These are phyloP conservation scores for Cercospora sesami DNA, from an alignment of 2,329 filamentous ascomycete genomes.

Conservation along the genomic window DNA sequence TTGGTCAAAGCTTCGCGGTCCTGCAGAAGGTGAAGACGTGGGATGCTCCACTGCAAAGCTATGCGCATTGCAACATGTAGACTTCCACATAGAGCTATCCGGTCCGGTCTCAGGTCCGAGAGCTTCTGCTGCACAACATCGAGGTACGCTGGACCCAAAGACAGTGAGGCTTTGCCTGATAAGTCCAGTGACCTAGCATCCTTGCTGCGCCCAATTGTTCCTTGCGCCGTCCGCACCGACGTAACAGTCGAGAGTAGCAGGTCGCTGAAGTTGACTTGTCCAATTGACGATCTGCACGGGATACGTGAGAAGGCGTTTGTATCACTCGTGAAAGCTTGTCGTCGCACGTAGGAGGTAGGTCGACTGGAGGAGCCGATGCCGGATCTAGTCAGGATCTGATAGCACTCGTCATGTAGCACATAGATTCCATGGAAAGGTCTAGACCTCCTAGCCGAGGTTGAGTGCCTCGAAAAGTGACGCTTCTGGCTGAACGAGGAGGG, in stretches of 20 bases:
- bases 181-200: not conserved
- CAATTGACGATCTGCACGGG: not conserved
- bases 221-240: not conserved
- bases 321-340: not conserved
- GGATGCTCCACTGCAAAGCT: not conserved
- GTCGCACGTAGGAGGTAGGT: no score
- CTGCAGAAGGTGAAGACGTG: not conserved
- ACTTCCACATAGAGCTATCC: not conserved
- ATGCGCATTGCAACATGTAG: not conserved
- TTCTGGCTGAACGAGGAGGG: not conserved
- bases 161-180: not conserved
- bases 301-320: not conserved
- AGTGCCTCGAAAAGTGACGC: not conserved
- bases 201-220: not conserved
- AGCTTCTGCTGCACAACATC: not conserved
- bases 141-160: not conserved
- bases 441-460: not conserved
- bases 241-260: not conserved
- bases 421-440: not conserved
- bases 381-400: not conserved
- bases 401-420: not conserved
- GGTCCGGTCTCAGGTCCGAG: not conserved
- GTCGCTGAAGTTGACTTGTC: not conserved
- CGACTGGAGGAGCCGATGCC: not conserved
- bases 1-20: not conserved